Percentiles rank a stretch among this genome's conserved stretches.
Evolutionary conservation across 2,329 filamentous ascomycete genomes (phyloP).

Genomic region (Pseudogymnoascus sp.): DNA sequence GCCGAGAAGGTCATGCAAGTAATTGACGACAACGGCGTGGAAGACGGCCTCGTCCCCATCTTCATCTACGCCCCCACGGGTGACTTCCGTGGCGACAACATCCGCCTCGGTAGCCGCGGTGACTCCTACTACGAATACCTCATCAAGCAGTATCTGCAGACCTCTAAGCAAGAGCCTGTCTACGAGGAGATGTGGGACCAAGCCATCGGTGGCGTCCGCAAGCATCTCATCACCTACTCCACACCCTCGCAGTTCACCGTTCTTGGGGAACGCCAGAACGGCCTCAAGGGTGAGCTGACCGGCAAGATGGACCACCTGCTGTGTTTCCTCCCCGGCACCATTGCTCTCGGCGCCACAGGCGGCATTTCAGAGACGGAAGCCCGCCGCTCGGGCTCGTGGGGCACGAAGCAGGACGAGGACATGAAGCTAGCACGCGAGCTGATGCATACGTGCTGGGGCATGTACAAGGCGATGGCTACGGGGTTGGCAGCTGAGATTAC

Average conservation of each 20-base stretch:
- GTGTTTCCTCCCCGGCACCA: conserved; percentile 95
- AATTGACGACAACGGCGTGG: conserved; percentile 69
- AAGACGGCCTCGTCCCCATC: conserved; percentile 84
- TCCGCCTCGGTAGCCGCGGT: conserved; percentile 84
- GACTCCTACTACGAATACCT: conserved; percentile 99
- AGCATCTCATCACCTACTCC: conserved; percentile 87
- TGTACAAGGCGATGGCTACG: conserved; percentile 84
- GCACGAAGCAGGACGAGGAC: conserved; percentile 71
- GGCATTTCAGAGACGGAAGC: conserved; percentile 70
- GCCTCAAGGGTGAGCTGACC: conserved; percentile 55
- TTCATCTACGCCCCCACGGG: conserved; percentile 76
- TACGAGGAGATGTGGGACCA: conserved; percentile 94
- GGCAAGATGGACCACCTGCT: conserved; percentile 98
- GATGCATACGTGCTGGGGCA: conserved; percentile 96
- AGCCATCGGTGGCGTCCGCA: conserved; percentile 73
- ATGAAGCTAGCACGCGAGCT: conserved; percentile 82
- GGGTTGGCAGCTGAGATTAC: conserved; percentile 93
- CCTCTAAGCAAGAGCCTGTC: conserved; percentile 72
- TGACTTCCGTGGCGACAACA: conserved; percentile 72
- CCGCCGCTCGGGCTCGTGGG: conserved; percentile 64
- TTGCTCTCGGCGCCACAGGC: conserved; percentile 78
- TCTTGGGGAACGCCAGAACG: conserved; percentile 74
- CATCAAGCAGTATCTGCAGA: conserved; percentile 97
- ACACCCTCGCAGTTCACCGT: conserved; percentile 75
- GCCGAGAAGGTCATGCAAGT: conserved; percentile 88